These are phyloP conservation scores for Erythrobasidium hasegawianum DNA, from an alignment of 1,284 basidiomycete species.

Conservation along the genomic window DNA sequence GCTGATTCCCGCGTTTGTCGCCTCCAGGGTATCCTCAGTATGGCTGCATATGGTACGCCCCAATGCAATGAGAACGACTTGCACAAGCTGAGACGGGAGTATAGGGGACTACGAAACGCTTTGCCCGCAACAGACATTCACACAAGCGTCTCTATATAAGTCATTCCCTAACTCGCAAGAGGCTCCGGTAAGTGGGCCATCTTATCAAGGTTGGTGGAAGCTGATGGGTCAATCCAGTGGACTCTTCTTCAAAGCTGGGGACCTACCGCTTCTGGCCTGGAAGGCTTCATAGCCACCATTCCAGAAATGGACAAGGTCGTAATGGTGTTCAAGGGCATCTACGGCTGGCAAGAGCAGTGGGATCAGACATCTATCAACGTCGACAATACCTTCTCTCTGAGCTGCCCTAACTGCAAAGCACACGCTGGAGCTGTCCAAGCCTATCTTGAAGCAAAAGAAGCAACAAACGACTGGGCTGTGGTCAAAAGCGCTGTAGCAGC, in stretches of 20 bases:
- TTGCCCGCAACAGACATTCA: constrained; percentile 41
- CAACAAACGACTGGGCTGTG: constrained; percentile 42
- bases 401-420: constrained; percentile 40
- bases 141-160: constrained; percentile 9
- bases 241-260: constrained; percentile 39
- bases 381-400: constrained; percentile 34
- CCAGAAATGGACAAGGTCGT: constrained; percentile 44
- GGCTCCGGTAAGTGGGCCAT: constrained; percentile 18
- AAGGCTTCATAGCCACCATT: constrained; percentile 40
- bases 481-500: constrained; percentile 37
- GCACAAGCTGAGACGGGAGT: neutral
- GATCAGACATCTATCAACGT: constrained; percentile 24
- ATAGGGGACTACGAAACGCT: constrained; percentile 34
- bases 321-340: constrained; percentile 37
- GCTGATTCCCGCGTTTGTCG: neutral
- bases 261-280: constrained; percentile 39
- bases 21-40: constrained; percentile 35
- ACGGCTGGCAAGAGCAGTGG: constrained; percentile 36
- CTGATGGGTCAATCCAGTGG: constrained; percentile 27
- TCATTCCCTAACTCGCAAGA: constrained; percentile 39
- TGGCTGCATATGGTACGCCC: constrained; percentile 38
- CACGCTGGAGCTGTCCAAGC: constrained; percentile 41
- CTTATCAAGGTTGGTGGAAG: neutral
- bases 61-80: neutral
- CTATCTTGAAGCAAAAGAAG: constrained; percentile 43